phyloP scores from a whole-genome alignment of 1,139 yeast genomes.

The Ogataea hybrid region DNA sequence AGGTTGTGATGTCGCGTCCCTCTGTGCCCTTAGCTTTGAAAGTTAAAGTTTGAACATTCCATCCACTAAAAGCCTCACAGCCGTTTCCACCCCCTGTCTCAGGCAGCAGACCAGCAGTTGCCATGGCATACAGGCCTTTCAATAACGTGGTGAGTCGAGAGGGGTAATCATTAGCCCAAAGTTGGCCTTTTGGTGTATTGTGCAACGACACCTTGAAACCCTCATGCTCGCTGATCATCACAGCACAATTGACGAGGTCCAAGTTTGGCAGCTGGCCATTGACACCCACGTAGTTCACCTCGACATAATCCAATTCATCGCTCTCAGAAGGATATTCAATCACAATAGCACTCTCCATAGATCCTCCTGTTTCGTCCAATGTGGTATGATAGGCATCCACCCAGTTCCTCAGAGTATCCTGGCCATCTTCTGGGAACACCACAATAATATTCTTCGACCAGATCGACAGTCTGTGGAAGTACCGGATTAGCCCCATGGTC shows the following conservation, averaged over 20 bases:
- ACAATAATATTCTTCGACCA: slow-evolving; percentile 95
- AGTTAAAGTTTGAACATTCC: slow-evolving; percentile 93
- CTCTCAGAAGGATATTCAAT: slow-evolving; percentile 69
- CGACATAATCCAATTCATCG: slow-evolving; percentile 74
- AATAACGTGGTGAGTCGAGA: slow-evolving; percentile 60
- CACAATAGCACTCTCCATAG: slow-evolving; percentile 88
- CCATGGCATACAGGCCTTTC: slow-evolving; percentile 64
- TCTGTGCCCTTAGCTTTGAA: slow-evolving; percentile 60
- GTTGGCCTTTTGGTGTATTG: slow-evolving; percentile 47
- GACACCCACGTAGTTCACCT: slow-evolving; percentile 79
- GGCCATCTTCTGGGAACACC: slow-evolving; percentile 76
- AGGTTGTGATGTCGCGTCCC: slow-evolving; percentile 78
- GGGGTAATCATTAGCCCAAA: slow-evolving; percentile 45
- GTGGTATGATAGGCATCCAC: slow-evolving; percentile 91
- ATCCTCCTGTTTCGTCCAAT: slow-evolving; percentile 89
- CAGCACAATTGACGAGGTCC: slow-evolving; percentile 82
- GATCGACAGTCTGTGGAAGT: slow-evolving; percentile 79
- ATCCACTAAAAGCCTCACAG: slow-evolving; percentile 90
- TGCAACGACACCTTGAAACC: slow-evolving; percentile 70
- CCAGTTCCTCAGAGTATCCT: slow-evolving; percentile 76
- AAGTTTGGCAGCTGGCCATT: slow-evolving; percentile 96
- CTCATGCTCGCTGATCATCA: slow-evolving; percentile 69
- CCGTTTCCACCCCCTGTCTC: slow-evolving; percentile 44
- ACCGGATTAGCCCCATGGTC: slow-evolving; percentile 70
- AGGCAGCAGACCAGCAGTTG: slow-evolving; percentile 63